A percentile compares a stretch with the other conserved stretches of the same genome.
Conservation (phyloP, 2,329 filamentous ascomycete species). For the Remersonia thermophila region DNA sequence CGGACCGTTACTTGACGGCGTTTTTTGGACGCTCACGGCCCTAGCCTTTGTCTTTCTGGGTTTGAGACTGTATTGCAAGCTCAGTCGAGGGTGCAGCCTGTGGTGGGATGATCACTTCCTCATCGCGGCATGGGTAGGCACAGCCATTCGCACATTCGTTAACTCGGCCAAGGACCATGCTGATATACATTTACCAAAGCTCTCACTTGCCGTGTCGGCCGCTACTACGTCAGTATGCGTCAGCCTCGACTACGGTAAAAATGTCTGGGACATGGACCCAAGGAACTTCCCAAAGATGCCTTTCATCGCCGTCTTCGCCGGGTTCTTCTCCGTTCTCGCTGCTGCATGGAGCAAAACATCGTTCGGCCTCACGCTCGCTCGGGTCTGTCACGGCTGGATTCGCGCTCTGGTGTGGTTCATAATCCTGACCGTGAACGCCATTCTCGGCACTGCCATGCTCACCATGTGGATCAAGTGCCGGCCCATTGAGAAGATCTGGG, state of each 20-base stretch:
- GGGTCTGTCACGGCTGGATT: conserved; percentile 19
- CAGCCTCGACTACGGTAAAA: conserved; percentile 13
- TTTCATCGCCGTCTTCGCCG: conserved; percentile 16
- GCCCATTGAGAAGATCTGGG: conserved; percentile 7
- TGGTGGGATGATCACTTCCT: conserved; percentile 19
- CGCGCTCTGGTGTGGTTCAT: conserved; percentile 20
- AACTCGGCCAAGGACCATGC: not conserved
- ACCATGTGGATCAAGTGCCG: conserved; percentile 10
- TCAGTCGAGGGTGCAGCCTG: conserved; percentile 8
- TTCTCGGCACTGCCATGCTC: conserved; percentile 10
- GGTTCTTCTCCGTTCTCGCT: conserved; percentile 21
- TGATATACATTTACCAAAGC: not conserved
- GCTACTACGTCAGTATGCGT: conserved; percentile 13
- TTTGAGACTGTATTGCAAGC: conserved; percentile 15
- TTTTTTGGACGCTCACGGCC: conserved; percentile 13
- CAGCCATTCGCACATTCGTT: not conserved
- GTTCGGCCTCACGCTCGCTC: conserved; percentile 25
- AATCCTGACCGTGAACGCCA: conserved; percentile 19
- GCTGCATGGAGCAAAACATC: conserved; percentile 28
- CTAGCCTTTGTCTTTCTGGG: conserved; percentile 12
- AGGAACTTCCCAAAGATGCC: conserved; percentile 11
- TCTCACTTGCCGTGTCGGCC: conserved; percentile 13
- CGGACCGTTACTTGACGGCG: conserved; percentile 13
- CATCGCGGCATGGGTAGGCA: conserved; percentile 14
- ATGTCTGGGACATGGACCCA: conserved; percentile 11